Evolutionary conservation across 352 stramenopile species (phyloP), one percentile per base, ranked within the genome.

Genomic region (Phytophthora tentaculata): DNA sequence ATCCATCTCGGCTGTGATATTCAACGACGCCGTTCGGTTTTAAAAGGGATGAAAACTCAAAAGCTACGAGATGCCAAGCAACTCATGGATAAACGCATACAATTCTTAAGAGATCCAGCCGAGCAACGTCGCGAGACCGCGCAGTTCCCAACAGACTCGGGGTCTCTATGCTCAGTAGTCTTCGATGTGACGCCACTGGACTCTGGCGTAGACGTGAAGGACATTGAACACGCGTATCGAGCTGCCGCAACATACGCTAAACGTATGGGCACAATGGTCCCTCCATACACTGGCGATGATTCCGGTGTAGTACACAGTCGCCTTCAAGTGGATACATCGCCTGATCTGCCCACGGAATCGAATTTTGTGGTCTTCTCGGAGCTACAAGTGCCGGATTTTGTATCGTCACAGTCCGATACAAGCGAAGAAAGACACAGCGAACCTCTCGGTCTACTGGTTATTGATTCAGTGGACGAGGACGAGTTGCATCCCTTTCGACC

Each of bases 1-100:
- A 84, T 90, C 58, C 82, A 74, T 43, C 51, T 90, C 14, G 62
- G 68, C 5, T 71, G 61, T 22, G 76, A 84, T 59, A 73, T 69
- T 48, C 14, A 51, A 13, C 58, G 79, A 29, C 77, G 82, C 0
- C 71, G 69, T 7, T 69, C 56, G 14, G 73, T 73, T 45, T 62
- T 90, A 9, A 55, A 80, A 56, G 57, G 54, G n/a, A 68, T 88
- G 53, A 84, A 87, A 23, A 54, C 64, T 3, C 65, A 80, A 43
- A 86, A 88, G 51, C 57, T 90, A 22, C 76, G 64, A 17, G 61
- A 85, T 54, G 79, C 82, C 17, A 64, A 69, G 44, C 77, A 73
- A 39, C 74, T 87, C 43, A 65, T 88, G 9, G 74, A 74, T 23
- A 74, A 80, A 55, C 80, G 82, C 24, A 75, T 67, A 48, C 80